Percentiles rank a stretch among this genome's conserved stretches.
These are phyloP conservation scores for Globisporangium okanoganense DNA, from an alignment of 352 stramenopile genomes.

Conservation along the genomic window DNA sequence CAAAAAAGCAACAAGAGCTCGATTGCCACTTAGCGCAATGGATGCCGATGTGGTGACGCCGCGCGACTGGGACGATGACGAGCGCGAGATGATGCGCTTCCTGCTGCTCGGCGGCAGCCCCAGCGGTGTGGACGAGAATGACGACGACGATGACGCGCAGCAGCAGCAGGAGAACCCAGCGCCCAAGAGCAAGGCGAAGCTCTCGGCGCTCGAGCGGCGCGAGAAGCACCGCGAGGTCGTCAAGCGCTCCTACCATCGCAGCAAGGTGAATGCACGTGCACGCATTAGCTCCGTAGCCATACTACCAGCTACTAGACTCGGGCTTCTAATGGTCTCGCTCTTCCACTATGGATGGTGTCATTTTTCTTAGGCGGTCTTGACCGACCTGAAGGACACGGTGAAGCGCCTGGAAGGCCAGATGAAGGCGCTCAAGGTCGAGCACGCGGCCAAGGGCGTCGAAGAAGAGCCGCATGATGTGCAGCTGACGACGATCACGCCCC, in stretches of 20 bases:
- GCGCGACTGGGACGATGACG: slow-evolving; percentile 15
- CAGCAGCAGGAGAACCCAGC: neutral
- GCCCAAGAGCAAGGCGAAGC: slow-evolving; percentile 23
- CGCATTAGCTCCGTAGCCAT: neutral
- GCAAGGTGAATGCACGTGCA: slow-evolving; percentile 37
- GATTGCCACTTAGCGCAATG: no score
- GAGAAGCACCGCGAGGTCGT: slow-evolving; percentile 68
- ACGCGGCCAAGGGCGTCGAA: neutral
- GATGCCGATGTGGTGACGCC: neutral
- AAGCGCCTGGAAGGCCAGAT: slow-evolving; percentile 50
- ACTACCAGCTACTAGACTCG: no score
- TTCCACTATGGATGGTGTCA: neutral
- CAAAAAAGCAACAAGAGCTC: no score
- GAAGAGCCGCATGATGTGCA: neutral
- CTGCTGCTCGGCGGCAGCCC: slow-evolving; percentile 10
- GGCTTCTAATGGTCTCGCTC: neutral
- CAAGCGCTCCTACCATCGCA: slow-evolving; percentile 69
- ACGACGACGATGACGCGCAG: neutral
- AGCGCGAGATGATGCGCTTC: slow-evolving; percentile 16
- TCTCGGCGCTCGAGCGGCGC: slow-evolving; percentile 51
- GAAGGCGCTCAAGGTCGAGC: slow-evolving; percentile 24
- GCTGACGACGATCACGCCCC: neutral
- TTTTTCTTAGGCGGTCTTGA: slow-evolving; percentile 37
- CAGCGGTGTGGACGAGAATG: slow-evolving; percentile 10
- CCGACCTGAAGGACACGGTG: slow-evolving; percentile 44